Evolutionary conservation across 2,329 filamentous ascomycete species (phyloP), one percentile per base, ranked within the genome.

Genomic region (Talaromyces rugulosus): DNA sequence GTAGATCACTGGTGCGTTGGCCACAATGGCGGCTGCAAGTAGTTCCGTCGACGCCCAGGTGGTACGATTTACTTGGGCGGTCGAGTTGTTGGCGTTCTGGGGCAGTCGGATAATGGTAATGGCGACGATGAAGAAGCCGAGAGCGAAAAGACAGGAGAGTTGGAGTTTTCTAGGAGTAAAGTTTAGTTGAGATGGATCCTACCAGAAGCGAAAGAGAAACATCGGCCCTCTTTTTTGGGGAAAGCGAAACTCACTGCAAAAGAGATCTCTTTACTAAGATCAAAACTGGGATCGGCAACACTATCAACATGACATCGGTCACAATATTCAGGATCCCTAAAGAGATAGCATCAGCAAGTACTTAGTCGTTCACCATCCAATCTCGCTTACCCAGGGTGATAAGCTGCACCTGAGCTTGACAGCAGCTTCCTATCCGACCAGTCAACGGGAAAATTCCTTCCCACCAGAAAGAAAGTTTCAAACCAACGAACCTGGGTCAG

Each of bases 11-110:
- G 62, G 11, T 12, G 31, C 9, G 30, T 70, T 9, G 56, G 69
- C 18, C 63, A 65, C 50, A 67, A 71, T 44, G 66, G 70, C 56
- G 68, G 1, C 57, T 69, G 5, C 23, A 59, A 23, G 65, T 65
- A 1, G 62, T 69, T 18, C 61, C 66, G 7, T 61, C 65, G 34
- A 64, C 55, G 23, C 51, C 63, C 63, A 65, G 16, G 63, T 63
- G 11, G 62, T 65, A 57, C 63, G 56, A 53, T 58, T 65, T 16
- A 65, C 62, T 59, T 63, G 63, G 9, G 27, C 58, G 14, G 58
- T 54, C 36, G 57, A 4, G 34, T 64, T 62, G 31, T 57, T 55
- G 57, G 58, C 51, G 12, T 65, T 65, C 57, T 62, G 60, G 2
- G 64, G 64, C 23, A 65, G 40, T 57, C 64, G 56, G 23, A 59